A percentile compares a stretch with the other conserved stretches of the same genome.
These are phyloP conservation scores for Podaxis pistillaris DNA, from an alignment of 768 basidiomycete species.

Conservation along the genomic window DNA sequence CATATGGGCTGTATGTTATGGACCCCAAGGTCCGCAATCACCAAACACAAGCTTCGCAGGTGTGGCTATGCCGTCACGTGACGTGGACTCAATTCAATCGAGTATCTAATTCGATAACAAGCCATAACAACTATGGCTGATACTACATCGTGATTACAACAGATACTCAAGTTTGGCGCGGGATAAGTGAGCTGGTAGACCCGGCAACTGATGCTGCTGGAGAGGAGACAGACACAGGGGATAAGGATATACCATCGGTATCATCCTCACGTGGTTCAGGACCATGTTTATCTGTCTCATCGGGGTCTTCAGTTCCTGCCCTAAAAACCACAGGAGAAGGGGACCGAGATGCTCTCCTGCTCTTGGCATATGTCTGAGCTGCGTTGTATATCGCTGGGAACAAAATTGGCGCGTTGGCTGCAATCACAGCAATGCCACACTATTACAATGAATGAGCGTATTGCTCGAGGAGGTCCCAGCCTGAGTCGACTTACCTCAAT, in stretches of 20 bases:
- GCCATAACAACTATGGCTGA: no score
- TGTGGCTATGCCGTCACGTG: not conserved
- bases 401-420: not conserved
- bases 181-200: not conserved
- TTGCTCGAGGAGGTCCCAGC: not conserved
- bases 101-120: no score
- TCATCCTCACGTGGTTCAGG: not conserved
- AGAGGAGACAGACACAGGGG: not conserved
- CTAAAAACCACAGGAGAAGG: not conserved
- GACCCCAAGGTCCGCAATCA: not conserved
- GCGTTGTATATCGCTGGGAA: not conserved
- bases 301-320: not conserved
- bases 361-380: not conserved
- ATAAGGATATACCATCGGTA: not conserved
- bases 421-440: not conserved
- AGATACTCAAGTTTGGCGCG: not conserved
- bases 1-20: not conserved
- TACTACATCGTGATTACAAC: no score
- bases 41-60: not conserved
- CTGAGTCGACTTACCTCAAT: not conserved
- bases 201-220: not conserved
- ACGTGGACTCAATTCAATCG: no score
- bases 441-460: not conserved
- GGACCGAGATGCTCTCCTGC: not conserved
- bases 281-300: not conserved